Percentiles rank a stretch among this genome's conserved stretches.
Evolutionary conservation across 441 rosid genomes (phyloP).

Genomic region (Syzygium syzygioides): DNA sequence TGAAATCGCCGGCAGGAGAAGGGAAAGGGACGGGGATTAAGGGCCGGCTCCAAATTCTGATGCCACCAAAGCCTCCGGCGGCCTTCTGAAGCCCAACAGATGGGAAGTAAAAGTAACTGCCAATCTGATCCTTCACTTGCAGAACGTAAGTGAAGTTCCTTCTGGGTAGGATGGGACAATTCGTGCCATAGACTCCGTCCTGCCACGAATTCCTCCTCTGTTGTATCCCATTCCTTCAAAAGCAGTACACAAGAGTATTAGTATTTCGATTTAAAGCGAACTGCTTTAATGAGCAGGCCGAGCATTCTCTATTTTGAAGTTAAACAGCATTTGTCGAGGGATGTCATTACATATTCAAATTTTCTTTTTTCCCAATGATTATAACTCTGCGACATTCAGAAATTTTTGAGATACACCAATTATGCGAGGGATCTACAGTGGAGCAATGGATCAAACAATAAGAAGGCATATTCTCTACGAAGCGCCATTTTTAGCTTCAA

Average conservation of each 20-base stretch:
- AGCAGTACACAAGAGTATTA: not conserved
- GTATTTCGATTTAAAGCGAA: not conserved
- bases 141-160: slow-evolving; percentile 63
- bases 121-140: slow-evolving; percentile 80
- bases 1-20: slow-evolving; percentile 58
- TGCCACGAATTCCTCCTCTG: slow-evolving; percentile 74
- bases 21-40: slow-evolving; percentile 62
- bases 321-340: not conserved
- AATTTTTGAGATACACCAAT: not conserved
- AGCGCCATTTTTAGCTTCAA: not conserved
- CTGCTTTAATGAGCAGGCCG: not conserved
- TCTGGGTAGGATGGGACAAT: slow-evolving; percentile 75
- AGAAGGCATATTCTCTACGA: not conserved
- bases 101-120: slow-evolving; percentile 74
- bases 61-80: slow-evolving; percentile 70
- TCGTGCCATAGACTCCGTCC: slow-evolving; percentile 82
- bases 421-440: not conserved
- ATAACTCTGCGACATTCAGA: not conserved
- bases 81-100: slow-evolving; percentile 79
- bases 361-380: not conserved
- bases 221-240: slow-evolving; percentile 59
- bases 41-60: slow-evolving; percentile 57
- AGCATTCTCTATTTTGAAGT: not conserved
- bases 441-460: not conserved
- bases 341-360: not conserved